Percentiles rank a stretch among this genome's conserved stretches.
Evolutionary conservation across 768 basidiomycete species (phyloP).

Genomic region (Naganishia vishniacii): DNA sequence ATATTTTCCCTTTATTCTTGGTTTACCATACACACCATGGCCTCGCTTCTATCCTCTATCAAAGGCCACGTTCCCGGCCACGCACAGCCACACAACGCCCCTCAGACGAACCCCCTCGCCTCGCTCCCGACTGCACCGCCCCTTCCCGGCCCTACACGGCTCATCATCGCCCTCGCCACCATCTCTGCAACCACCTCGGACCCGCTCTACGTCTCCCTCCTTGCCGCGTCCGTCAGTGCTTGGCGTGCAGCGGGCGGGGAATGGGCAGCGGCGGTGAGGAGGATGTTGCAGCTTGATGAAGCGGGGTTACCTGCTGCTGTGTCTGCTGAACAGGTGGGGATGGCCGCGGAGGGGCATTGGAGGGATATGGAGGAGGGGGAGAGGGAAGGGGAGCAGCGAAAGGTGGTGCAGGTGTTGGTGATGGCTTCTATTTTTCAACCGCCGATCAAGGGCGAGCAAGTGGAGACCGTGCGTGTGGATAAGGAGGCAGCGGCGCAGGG

Average conservation of each 20-base stretch:
- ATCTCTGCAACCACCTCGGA: background rate
- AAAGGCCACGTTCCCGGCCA: background rate
- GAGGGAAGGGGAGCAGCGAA: slow-evolving; percentile 23
- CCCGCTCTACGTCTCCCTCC: background rate
- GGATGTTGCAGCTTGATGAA: slow-evolving; percentile 12
- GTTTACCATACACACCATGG: background rate
- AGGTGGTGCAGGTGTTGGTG: slow-evolving; percentile 18
- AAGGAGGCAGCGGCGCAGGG: background rate
- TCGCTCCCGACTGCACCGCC: slow-evolving; percentile 6
- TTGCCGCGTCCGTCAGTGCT: background rate
- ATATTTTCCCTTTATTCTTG: too few species aligned
- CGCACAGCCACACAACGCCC: background rate
- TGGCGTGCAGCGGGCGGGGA: slow-evolving; percentile 6
- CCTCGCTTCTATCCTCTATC: background rate
- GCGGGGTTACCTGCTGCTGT: background rate
- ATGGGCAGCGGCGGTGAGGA: slow-evolving; percentile 7
- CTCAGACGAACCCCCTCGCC: background rate
- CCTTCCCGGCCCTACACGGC: background rate
- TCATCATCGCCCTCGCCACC: slow-evolving; percentile 17
- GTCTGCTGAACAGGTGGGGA: background rate
- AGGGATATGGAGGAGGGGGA: slow-evolving; percentile 13
- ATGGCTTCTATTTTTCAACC: slow-evolving; percentile 22
- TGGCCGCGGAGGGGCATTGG: slow-evolving; percentile 2
- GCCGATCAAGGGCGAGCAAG: slow-evolving; percentile 16
- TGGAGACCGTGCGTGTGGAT: background rate